These are phyloP conservation scores for Medakamo hakoo DNA, from an alignment of 139 green algal species.

Conservation along the genomic window DNA sequence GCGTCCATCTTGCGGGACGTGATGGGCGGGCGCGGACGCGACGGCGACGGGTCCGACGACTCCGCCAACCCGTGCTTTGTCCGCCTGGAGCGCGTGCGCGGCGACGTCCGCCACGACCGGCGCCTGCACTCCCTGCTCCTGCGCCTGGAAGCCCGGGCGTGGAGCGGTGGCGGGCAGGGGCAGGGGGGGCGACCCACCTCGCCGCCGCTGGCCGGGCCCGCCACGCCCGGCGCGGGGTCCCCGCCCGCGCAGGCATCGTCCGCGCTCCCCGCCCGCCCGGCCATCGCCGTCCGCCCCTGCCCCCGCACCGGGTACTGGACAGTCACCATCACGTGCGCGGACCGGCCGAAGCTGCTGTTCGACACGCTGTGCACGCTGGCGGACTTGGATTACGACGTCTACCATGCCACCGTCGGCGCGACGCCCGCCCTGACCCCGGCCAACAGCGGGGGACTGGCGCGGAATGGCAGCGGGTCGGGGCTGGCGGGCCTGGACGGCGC, in stretches of 20 bases:
- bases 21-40: slow-evolving; percentile 20
- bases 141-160: slow-evolving; percentile 28
- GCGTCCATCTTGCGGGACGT: slow-evolving; percentile 47
- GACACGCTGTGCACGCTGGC: slow-evolving; percentile 71
- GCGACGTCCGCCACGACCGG: slow-evolving; percentile 73
- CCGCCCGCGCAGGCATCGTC: slow-evolving; percentile 8
- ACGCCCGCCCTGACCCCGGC: too few relatives aligned
- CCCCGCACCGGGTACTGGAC: slow-evolving; percentile 60
- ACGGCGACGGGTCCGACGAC: not conserved
- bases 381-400: slow-evolving; percentile 87
- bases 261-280: slow-evolving; percentile 27
- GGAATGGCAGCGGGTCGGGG: not conserved
- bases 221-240: not conserved
- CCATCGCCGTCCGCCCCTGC: slow-evolving; percentile 47
- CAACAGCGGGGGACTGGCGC: slow-evolving; percentile 5
- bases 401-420: slow-evolving; percentile 85
- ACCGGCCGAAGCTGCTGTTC: slow-evolving; percentile 78
- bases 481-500: slow-evolving; percentile 6
- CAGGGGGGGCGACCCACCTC: not conserved
- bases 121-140: slow-evolving; percentile 83
- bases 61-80: not conserved
- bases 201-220: slow-evolving; percentile 1
- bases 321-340: slow-evolving; percentile 64
- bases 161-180: not conserved
- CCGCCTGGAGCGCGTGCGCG: slow-evolving; percentile 32